Conservation (phyloP, 805 yeast species). For the Candida tibetensis region DNA sequence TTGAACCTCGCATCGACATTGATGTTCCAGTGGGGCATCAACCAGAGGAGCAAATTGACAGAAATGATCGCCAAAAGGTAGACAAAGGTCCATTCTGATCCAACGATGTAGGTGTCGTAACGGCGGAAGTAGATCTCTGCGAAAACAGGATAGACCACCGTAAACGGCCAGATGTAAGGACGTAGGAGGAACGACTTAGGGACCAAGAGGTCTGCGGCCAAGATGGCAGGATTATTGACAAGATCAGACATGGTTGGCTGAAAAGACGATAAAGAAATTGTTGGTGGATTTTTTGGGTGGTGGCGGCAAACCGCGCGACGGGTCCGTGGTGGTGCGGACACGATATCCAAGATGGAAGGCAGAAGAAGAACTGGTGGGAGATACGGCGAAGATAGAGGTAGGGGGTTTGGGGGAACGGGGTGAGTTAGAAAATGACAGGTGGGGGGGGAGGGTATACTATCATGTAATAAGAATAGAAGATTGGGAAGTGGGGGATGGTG, state of each 20-base stretch:
- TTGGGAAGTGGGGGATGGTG: too few relatives aligned
- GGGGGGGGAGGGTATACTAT: too few relatives aligned
- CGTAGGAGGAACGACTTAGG: constrained; percentile 59
- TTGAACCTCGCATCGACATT: constrained; percentile 68
- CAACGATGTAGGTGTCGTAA: constrained; percentile 80
- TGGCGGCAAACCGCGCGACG: too few relatives aligned
- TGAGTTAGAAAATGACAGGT: too few relatives aligned
- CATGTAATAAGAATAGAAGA: too few relatives aligned
- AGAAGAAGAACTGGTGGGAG: constrained; percentile 2
- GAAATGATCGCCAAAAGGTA: constrained; percentile 73
- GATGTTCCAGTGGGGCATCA: constrained; percentile 94
- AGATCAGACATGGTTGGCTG: constrained; percentile 32
- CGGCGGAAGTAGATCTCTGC: constrained; percentile 58
- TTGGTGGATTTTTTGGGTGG: neutral
- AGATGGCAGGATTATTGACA: constrained; percentile 72
- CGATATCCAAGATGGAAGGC: too few relatives aligned
- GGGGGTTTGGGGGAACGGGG: too few relatives aligned
- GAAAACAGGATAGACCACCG: constrained; percentile 73
- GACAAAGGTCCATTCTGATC: constrained; percentile 95
- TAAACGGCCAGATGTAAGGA: constrained; percentile 83
- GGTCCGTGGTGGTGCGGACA: too few relatives aligned
- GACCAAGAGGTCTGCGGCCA: constrained; percentile 68
- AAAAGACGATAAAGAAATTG: neutral
- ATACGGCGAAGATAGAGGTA: neutral
- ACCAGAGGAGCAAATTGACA: constrained; percentile 70